A percentile compares a stretch with the other conserved stretches of the same genome.
Conservation (phyloP, 2,329 filamentous ascomycete species). For the Pseudocercospora eumusae region DNA sequence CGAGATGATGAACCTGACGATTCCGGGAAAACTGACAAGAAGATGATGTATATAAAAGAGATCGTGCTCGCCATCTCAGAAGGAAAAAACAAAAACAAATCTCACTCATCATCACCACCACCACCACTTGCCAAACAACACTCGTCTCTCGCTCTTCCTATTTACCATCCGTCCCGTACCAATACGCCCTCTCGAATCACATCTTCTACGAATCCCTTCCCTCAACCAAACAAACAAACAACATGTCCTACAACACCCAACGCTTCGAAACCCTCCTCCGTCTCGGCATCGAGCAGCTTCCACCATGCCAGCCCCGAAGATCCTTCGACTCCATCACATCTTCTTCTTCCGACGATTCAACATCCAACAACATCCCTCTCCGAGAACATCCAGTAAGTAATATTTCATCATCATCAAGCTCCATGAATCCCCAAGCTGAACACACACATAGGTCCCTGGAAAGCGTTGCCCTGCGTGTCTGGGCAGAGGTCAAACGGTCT, state of each 20-base stretch:
- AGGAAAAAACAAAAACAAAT: no score
- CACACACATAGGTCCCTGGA: conserved; percentile 36
- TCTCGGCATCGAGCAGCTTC: conserved; percentile 38
- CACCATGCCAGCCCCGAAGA: conserved; percentile 11
- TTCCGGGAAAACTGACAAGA: conserved; percentile 4
- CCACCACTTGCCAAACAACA: no score
- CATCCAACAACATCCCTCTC: conserved; percentile 1
- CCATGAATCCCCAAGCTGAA: conserved; percentile 14
- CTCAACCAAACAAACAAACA: no score
- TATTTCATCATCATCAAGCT: no score
- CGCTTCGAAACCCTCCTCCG: conserved; percentile 30
- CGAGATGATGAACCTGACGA: conserved; percentile 18
- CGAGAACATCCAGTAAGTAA: conserved; percentile 4
- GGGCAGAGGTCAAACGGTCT: conserved; percentile 35
- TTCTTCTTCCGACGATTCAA: not conserved
- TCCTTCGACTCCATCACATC: not conserved
- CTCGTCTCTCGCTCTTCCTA: conserved; percentile 3
- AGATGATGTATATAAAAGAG: conserved; percentile 13
- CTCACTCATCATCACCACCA: no score
- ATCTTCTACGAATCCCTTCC: not conserved
- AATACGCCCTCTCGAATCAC: not conserved
- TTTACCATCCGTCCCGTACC: no score
- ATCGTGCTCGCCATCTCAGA: not conserved
- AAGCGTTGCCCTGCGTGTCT: conserved; percentile 38
- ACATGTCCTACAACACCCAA: conserved; percentile 35